phyloP scores from a whole-genome alignment of 2,329 filamentous ascomycete species.

The Penicillium psychrosexuale region DNA sequence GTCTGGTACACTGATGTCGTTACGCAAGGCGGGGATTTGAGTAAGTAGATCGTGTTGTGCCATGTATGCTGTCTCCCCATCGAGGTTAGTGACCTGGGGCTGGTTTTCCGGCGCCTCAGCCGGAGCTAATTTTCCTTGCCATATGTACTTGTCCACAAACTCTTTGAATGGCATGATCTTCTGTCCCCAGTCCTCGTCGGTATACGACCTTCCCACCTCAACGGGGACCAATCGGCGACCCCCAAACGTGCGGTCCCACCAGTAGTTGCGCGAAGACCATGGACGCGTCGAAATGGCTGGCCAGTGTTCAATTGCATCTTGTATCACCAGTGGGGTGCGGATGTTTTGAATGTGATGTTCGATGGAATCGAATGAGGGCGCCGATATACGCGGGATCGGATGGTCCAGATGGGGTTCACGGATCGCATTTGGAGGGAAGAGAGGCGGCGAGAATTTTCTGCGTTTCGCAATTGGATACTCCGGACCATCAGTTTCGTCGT shows the following conservation, averaged over 20 bases:
- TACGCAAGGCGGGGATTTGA: conserved; percentile 72
- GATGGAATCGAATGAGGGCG: conserved; percentile 58
- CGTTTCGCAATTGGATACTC: conserved; percentile 26
- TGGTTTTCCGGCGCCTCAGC: conserved; percentile 4
- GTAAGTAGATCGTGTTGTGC: conserved; percentile 85
- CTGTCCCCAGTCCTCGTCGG: conserved; percentile 80
- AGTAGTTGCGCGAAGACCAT: conserved; percentile 73
- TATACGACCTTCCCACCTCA: conserved; percentile 83
- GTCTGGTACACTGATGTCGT: conserved; percentile 77
- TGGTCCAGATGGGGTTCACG: conserved; percentile 34
- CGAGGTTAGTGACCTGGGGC: conserved; percentile 4
- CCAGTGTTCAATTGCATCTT: conserved; percentile 65
- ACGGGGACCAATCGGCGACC: conserved; percentile 80
- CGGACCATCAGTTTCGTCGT: not conserved
- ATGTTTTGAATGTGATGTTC: conserved; percentile 55
- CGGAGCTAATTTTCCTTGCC: conserved; percentile 17
- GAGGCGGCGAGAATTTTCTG: conserved; percentile 29
- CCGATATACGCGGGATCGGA: conserved; percentile 41
- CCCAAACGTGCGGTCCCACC: conserved; percentile 68
- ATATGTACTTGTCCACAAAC: conserved; percentile 65
- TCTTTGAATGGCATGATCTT: conserved; percentile 69
- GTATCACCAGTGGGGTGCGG: conserved; percentile 66
- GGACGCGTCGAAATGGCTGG: conserved; percentile 65
- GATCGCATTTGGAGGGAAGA: conserved; percentile 34
- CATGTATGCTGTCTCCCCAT: conserved; percentile 65